A percentile compares a stretch with the other conserved stretches of the same genome.
phyloP scores from a whole-genome alignment of 2,329 filamentous ascomycete species.

The Cryoendolithus antarcticus region DNA sequence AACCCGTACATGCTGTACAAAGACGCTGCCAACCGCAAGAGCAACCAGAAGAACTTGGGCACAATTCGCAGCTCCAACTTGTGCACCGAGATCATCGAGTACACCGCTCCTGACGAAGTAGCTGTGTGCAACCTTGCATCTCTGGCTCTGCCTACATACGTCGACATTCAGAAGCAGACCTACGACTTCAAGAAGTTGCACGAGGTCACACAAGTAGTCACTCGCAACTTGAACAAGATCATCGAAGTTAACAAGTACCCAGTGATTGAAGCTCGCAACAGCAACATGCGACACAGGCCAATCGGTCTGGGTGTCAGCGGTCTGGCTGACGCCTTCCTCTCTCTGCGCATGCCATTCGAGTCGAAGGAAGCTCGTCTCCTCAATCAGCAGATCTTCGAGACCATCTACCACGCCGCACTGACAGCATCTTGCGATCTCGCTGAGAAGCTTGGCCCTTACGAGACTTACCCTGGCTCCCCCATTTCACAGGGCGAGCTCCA shows the following conservation, averaged over 20 bases:
- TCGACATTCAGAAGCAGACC: constrained; percentile 69
- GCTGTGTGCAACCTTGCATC: constrained; percentile 97
- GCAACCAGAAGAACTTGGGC: constrained; percentile 99
- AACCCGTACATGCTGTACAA: constrained; percentile 99
- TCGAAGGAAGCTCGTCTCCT: constrained; percentile 85
- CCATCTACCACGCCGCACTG: constrained; percentile 91
- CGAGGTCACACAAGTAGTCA: constrained; percentile 82
- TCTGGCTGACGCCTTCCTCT: constrained; percentile 95
- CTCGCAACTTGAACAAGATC: constrained; percentile 94
- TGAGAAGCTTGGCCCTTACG: constrained; percentile 70
- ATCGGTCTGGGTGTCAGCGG: constrained; percentile 96
- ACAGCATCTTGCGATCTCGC: constrained; percentile 82
- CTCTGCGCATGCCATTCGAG: constrained; percentile 91
- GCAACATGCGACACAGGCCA: constrained; percentile 93
- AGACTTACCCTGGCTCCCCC: constrained; percentile 84
- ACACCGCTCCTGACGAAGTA: constrained; percentile 92
- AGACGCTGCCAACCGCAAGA: constrained; percentile 96
- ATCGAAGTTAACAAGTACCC: constrained; percentile 98
- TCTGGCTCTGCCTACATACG: constrained; percentile 77
- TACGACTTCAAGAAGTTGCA: constrained; percentile 98
- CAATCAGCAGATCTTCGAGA: constrained; percentile 98
- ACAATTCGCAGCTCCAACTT: constrained; percentile 98
- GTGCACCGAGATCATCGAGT: constrained; percentile 98
- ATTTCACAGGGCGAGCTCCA: constrained; percentile 92
- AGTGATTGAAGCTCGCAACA: constrained; percentile 83